These are phyloP conservation scores for Bonia amplexicaulis DNA, from an alignment of 176 grass and related monocot genomes.

Conservation along the genomic window DNA sequence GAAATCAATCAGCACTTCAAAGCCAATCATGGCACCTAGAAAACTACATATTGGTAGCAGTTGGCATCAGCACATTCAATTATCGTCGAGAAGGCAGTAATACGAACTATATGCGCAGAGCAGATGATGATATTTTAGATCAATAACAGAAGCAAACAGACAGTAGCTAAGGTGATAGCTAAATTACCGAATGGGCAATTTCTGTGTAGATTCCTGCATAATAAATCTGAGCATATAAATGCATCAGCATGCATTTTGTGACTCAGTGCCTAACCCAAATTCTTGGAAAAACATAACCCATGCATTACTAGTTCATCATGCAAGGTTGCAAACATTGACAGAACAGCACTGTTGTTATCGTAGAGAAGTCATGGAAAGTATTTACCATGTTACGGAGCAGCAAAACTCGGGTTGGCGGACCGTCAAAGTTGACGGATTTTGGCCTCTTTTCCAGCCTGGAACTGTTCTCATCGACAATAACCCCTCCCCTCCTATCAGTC, in stretches of 20 bases:
- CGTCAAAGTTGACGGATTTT: constrained; percentile 64
- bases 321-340: not conserved
- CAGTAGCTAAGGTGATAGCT: not conserved
- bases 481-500: constrained; percentile 76
- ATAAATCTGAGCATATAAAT: not conserved
- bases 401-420: constrained; percentile 66
- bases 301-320: not conserved
- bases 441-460: constrained; percentile 58
- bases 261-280: not conserved
- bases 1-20: not conserved
- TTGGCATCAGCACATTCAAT: not conserved
- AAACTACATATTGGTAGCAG: not conserved
- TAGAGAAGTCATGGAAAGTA: not conserved
- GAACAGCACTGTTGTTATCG: not conserved
- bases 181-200: not conserved
- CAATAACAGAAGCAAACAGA: not conserved
- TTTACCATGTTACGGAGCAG: constrained; percentile 88
- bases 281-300: not conserved
- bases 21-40: not conserved
- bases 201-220: not conserved
- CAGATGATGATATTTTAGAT: not conserved
- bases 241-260: not conserved
- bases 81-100: not conserved
- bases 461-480: constrained; percentile 77
- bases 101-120: not conserved